phyloP scores from a whole-genome alignment of 192 early-diverging fungal species.

The Gonapodya prolifera region DNA sequence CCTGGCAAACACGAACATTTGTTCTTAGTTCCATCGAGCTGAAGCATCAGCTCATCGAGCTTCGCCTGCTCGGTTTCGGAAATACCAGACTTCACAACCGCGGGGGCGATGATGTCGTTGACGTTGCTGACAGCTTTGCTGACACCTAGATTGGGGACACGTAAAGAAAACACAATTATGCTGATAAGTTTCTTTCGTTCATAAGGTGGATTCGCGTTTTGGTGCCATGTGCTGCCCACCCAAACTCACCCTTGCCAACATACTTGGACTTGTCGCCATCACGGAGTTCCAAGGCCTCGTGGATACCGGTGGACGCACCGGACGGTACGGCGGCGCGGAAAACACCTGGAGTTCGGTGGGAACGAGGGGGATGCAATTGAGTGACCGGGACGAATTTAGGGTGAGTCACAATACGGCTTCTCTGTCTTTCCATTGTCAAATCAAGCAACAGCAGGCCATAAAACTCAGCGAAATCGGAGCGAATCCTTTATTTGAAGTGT shows the following conservation, averaged over 20 bases:
- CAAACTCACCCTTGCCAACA: constrained; percentile 79
- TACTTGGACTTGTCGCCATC: constrained; percentile 73
- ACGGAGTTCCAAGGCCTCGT: constrained; percentile 98
- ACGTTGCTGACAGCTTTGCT: constrained; percentile 82
- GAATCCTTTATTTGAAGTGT: no score
- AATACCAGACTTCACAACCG: constrained; percentile 58
- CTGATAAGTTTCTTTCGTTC: no score
- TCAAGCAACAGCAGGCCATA: no score
- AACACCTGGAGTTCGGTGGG: constrained; percentile 30
- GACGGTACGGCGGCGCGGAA: constrained; percentile 97
- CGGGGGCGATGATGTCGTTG: constrained; percentile 77
- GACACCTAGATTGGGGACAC: constrained; percentile 50
- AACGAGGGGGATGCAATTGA: not conserved
- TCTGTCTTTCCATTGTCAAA: no score
- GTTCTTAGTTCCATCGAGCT: constrained; percentile 89
- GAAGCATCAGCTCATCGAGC: constrained; percentile 81
- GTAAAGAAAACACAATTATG: not conserved
- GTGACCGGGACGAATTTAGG: no score
- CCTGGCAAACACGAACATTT: constrained; percentile 45
- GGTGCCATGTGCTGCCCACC: no score
- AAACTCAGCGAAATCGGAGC: no score
- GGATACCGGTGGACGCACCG: constrained; percentile 95
- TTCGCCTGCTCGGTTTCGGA: constrained; percentile 76
- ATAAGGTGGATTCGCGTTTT: no score
- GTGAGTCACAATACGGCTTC: no score